Base-by-base conservation (phyloP, 2,329 filamentous ascomycete species). In the Ascochyta clinopodiicola region DNA sequence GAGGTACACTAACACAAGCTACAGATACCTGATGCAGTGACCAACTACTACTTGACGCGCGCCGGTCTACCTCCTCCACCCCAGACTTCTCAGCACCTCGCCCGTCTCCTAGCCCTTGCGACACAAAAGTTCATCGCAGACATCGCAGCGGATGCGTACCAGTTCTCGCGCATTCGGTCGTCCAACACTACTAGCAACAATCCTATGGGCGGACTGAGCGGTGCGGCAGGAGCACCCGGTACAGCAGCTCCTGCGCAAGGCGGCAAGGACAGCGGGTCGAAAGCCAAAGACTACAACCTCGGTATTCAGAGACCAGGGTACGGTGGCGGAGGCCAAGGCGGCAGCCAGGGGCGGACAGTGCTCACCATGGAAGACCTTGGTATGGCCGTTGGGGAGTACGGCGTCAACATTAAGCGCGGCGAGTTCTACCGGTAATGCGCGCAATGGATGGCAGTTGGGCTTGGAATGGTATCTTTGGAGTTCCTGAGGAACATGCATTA, bases 41-140 rank as follows among this genome's bases (percentile, higher is more conserved):
- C 93, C 60, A 89, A 96, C 75, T 97, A 98, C 83, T 99, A 99
- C 80, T 90, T 99, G 80, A 96, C 94, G 34, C 90, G 96, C 67
- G 92, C 94, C 63, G 95, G 95, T 48, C 90, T 99, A 4, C 93
- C 95, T 31, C 94, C 94, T 1, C 92, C 94, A 36, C 93, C 92
- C 0, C 89, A 95, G 68, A 96, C 92, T 47, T 92, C 96, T 69
- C 89, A 89, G 19, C 91, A 93, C 55, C 89, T 99, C 25, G 92
- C 94, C 21, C 92, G 94, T 43, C 89, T 99, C 3, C 89, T 99
- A 38, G 94, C 95, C 2, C 89, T 99, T 8, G 95, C 95, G n/a
- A 96, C 95, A 0, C 95, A 99, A 74, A 99, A 99, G 75, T 99
- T 99, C 82, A 91, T 99, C 68, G 93, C 95, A 56, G 95, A 99